Evolutionary conservation across 164 flowering plant genomes (phyloP).

Genomic region (Piper betle): DNA sequence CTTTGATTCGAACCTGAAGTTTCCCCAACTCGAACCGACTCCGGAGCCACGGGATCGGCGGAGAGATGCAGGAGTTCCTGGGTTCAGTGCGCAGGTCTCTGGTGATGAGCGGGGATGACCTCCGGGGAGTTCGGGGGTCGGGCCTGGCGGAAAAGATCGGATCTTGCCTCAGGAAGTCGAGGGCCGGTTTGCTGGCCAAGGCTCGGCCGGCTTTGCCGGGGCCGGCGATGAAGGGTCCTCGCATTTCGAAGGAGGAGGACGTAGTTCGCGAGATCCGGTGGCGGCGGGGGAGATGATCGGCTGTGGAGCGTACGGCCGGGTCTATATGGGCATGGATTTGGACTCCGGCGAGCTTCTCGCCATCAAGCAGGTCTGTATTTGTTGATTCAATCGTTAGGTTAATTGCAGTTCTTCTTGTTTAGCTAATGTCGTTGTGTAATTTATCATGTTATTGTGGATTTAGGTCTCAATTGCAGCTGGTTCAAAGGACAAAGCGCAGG

Average conservation of each 20-base stretch:
- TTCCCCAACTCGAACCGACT: not conserved
- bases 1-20: no score
- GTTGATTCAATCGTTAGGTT: not conserved
- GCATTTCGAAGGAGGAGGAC: conserved; percentile 5
- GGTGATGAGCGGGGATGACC: conserved; percentile 33
- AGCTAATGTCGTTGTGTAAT: not conserved
- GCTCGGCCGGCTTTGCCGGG: conserved; percentile 25
- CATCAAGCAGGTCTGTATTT: conserved; percentile 58
- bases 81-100: conserved; percentile 83
- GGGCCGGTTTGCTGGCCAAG: conserved; percentile 55
- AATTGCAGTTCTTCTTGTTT: not conserved
- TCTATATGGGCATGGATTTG: conserved; percentile 96
- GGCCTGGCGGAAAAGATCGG: conserved; percentile 61
- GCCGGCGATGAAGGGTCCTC: conserved; percentile 6
- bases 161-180: conserved; percentile 59
- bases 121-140: conserved; percentile 16
- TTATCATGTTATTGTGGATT: conserved; percentile 3
- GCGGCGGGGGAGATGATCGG: conserved; percentile 89
- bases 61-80: conserved; percentile 52
- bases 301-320: conserved; percentile 90
- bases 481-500: conserved; percentile 57
- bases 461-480: conserved; percentile 53
- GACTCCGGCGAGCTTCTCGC: conserved; percentile 98
- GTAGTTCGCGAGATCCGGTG: conserved; percentile 53
- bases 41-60: not conserved